A percentile compares a stretch with the other conserved stretches of the same genome.
phyloP scores from a whole-genome alignment of 805 yeast species.

The Kodamaea neixiangensis region DNA sequence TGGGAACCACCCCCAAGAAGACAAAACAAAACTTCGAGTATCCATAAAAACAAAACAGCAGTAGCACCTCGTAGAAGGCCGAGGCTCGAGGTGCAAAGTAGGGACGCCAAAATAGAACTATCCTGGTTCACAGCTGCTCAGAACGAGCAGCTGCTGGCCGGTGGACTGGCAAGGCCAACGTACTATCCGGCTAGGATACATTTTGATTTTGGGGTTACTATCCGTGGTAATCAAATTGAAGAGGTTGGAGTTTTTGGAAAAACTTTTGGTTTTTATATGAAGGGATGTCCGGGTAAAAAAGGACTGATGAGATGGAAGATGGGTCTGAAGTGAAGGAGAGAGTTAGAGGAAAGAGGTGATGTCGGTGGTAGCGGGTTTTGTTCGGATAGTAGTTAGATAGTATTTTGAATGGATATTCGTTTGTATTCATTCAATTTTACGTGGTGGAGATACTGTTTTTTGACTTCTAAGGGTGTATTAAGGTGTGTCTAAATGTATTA shows the following conservation, averaged over 20 bases:
- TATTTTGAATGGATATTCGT: too few relatives aligned
- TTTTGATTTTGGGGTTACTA: conserved; percentile 32
- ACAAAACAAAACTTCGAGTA: conserved; percentile 28
- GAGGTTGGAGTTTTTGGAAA: conserved; percentile 3
- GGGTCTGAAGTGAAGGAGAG: background rate
- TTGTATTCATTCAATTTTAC: too few relatives aligned
- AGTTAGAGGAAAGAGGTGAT: background rate
- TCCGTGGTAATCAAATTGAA: conserved; percentile 36
- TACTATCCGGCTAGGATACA: conserved; percentile 23
- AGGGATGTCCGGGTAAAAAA: conserved; percentile 13
- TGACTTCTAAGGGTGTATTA: too few relatives aligned
- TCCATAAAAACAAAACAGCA: conserved; percentile 30
- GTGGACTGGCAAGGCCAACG: conserved; percentile 23
- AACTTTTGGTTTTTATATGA: conserved; percentile 9
- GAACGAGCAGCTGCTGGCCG: conserved; percentile 24
- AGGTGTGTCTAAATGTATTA: too few relatives aligned
- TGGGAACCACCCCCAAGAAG: conserved; percentile 34
- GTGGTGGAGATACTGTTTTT: too few relatives aligned
- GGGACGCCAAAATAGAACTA: conserved; percentile 21
- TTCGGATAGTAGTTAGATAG: too few relatives aligned
- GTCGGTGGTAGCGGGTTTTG: background rate
- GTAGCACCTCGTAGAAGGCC: background rate
- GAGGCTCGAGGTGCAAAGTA: conserved; percentile 12
- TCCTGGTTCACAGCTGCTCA: conserved; percentile 16
- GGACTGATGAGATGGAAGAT: background rate